phyloP scores from a whole-genome alignment of 1,139 yeast genomes.

The Casaregolazyma lundiana region DNA sequence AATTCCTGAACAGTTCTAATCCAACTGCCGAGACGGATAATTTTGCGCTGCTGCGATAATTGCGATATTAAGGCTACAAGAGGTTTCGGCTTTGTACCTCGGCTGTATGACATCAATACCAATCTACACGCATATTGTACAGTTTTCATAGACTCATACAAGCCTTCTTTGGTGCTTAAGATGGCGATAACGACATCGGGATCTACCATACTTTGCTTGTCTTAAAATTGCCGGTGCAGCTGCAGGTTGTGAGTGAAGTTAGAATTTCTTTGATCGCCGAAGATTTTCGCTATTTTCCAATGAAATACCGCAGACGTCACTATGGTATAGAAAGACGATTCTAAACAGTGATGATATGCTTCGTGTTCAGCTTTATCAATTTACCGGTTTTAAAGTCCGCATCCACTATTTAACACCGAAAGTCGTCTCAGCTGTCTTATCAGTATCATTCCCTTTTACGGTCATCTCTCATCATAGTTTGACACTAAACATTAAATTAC shows the following conservation, averaged over 20 bases:
- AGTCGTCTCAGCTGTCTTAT: too few relatives aligned
- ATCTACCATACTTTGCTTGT: neutral
- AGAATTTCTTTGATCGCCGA: too few relatives aligned
- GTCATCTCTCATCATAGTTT: too few relatives aligned
- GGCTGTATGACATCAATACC: constrained; percentile 11
- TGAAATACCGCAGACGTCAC: too few relatives aligned
- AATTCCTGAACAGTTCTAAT: constrained; percentile 20
- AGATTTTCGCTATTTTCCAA: too few relatives aligned
- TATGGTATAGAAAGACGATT: too few relatives aligned
- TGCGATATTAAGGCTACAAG: constrained; percentile 23
- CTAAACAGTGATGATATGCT: too few relatives aligned
- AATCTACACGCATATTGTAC: constrained; percentile 30
- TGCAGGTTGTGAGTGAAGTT: neutral
- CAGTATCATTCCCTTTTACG: too few relatives aligned
- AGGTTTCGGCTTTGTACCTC: constrained; percentile 15
- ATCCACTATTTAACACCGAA: too few relatives aligned
- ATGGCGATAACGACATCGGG: constrained; percentile 21
- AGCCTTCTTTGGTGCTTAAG: constrained; percentile 28
- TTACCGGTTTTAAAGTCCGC: too few relatives aligned
- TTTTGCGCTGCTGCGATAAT: constrained; percentile 31
- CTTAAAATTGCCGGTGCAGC: neutral
- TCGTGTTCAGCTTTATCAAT: too few relatives aligned
- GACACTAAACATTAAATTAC: too few relatives aligned
- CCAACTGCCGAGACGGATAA: constrained; percentile 33
- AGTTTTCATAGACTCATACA: constrained; percentile 29